A percentile compares a stretch with the other conserved stretches of the same genome.
Conservation (phyloP, 2,329 filamentous ascomycete species). For the Colletotrichum godetiae region DNA sequence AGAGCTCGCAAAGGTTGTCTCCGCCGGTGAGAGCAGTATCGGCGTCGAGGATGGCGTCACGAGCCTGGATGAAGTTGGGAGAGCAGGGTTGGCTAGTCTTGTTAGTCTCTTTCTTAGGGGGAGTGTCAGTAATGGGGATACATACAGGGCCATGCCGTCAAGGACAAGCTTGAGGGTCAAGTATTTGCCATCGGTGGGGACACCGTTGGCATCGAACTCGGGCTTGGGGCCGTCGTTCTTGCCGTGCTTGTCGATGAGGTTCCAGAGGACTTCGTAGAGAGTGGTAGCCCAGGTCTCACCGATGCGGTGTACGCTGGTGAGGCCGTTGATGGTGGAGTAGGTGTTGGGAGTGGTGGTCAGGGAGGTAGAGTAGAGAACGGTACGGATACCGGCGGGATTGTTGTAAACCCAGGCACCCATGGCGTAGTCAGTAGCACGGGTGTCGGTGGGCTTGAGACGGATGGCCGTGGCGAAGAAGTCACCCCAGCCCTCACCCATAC, state of each 20-base stretch:
- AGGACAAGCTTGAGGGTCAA: slow-evolving; percentile 64
- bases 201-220: slow-evolving; percentile 51
- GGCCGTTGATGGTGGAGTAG: slow-evolving; percentile 56
- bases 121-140: neutral
- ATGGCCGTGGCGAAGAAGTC: slow-evolving; percentile 67
- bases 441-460: slow-evolving; percentile 58
- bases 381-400: slow-evolving; percentile 57
- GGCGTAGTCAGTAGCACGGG: slow-evolving; percentile 56
- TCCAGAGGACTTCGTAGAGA: slow-evolving; percentile 69
- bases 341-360: slow-evolving; percentile 60
- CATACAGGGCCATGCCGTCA: slow-evolving; percentile 59
- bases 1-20: slow-evolving; percentile 61
- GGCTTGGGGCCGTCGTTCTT: slow-evolving; percentile 57
- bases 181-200: slow-evolving; percentile 64
- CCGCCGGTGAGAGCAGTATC: slow-evolving; percentile 63
- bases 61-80: slow-evolving; percentile 63
- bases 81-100: slow-evolving; percentile 61
- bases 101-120: neutral
- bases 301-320: slow-evolving; percentile 56
- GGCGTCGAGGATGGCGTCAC: slow-evolving; percentile 67
- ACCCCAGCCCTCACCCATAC: slow-evolving; percentile 70
- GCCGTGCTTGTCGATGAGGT: slow-evolving; percentile 66
- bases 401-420: slow-evolving; percentile 63
- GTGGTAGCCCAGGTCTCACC: slow-evolving; percentile 64
- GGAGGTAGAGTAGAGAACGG: slow-evolving; percentile 63